These are phyloP conservation scores for Sordariomycetes sp. DNA, from an alignment of 2,329 filamentous ascomycete species.

Conservation along the genomic window DNA sequence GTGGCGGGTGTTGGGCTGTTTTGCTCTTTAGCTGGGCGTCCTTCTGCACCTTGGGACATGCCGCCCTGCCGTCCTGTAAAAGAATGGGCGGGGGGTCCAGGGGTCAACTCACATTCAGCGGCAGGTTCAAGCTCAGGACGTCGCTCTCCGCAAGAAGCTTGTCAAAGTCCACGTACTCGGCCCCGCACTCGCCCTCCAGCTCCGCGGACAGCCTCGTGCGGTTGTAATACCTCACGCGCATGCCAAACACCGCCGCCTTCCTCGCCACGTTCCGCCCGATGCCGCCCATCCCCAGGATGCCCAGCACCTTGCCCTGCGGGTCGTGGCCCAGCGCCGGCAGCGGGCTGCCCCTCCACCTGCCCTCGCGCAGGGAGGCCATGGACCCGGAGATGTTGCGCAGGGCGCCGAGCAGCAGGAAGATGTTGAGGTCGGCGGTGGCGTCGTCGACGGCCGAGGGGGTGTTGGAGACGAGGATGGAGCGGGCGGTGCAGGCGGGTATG, in stretches of 20 bases:
- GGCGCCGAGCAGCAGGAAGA: conserved; percentile 74
- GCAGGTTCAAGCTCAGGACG: conserved; percentile 70
- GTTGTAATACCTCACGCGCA: conserved; percentile 68
- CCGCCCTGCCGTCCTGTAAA: background rate
- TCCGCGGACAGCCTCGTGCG: conserved; percentile 48
- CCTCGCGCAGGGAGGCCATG: conserved; percentile 54
- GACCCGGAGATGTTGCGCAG: conserved; percentile 61
- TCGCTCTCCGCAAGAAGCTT: conserved; percentile 60
- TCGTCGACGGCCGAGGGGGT: conserved; percentile 74
- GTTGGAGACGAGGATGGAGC: conserved; percentile 63
- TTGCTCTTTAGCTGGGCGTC: background rate
- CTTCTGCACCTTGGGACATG: background rate
- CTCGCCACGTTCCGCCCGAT: conserved; percentile 69
- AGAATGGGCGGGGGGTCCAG: background rate
- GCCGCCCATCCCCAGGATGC: conserved; percentile 78
- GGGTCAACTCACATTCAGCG: conserved; percentile 58
- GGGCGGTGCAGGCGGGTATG: conserved; percentile 57
- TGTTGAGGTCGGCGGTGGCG: conserved; percentile 69
- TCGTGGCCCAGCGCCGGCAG: conserved; percentile 58
- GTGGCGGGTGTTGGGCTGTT: conserved; percentile 54
- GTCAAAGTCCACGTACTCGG: conserved; percentile 63
- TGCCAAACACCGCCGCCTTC: conserved; percentile 66
- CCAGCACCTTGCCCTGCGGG: conserved; percentile 66
- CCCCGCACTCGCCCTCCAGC: conserved; percentile 38
- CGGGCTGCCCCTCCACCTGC: conserved; percentile 54